Base-by-base conservation (phyloP, 345 rosid genomes). In the Microthlaspi erraticum region DNA sequence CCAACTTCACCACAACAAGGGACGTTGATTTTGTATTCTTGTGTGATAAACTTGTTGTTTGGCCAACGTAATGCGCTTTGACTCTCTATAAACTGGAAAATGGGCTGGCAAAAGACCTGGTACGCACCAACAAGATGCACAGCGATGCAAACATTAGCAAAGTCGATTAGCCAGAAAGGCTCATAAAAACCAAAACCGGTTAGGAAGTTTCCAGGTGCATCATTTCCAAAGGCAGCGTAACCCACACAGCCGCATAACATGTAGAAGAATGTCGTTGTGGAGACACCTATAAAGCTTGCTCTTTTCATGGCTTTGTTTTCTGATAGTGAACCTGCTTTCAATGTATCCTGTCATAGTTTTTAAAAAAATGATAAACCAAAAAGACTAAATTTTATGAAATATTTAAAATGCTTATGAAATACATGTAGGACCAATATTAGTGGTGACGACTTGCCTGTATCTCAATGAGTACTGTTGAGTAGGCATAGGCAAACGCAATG, bases 151-250 rank as follows among this genome's bases (percentile, higher is more conserved):
- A 85, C 69, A 63, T 93, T 93, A n/a, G 96, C 98, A 0, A 93
- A 23, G 79, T 93, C 98, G 6, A 93, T 71, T 13, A 93, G 75
- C 98, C 96, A 88, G 44, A 82, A 93, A 7, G 98, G 98, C 26
- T 90, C 96, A 45, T 85, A 88, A 77, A 90, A 93, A 14, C 96
- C 98, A 18, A 90, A 90, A 1, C 94, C 98, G 0, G 96, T 89
- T 36, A 93, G 86, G 78, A 93, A 87, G 77, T 90, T 90, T 58
- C 97, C 98, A 0, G 97, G 96, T 0, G 98, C 96, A 3, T 73
- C 38, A 50, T 88, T 93, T 2, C 97, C 98, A 18, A 92, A 92
- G 0, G 98, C 98, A 2, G 94, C 92, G 33, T 92, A 92, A 20
- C 98, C 98, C 1, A 88, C 1, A 55, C 89, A 81, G 31, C 96